These are phyloP conservation scores for Volvariella volvacea DNA, from an alignment of 1,284 basidiomycete genomes.

Conservation along the genomic window DNA sequence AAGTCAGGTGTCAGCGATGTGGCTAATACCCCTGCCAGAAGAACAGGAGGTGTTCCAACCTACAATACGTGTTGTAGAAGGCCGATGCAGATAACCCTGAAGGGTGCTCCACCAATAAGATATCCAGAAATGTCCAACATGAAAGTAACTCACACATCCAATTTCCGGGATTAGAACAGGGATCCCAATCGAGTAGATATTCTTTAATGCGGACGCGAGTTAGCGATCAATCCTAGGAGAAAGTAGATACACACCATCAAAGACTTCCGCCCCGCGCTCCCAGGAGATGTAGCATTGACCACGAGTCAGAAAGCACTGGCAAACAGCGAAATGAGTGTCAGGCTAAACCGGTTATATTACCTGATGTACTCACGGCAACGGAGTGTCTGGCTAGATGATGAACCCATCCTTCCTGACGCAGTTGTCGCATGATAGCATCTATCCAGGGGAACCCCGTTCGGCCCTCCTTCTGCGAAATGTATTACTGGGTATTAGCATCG, in stretches of 20 bases:
- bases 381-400: slow-evolving; percentile 43
- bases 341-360: neutral
- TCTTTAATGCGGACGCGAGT: slow-evolving; percentile 10
- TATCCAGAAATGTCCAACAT: neutral
- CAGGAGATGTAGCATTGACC: slow-evolving; percentile 50
- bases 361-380: slow-evolving; percentile 29
- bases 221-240: slow-evolving; percentile 5
- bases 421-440: slow-evolving; percentile 40
- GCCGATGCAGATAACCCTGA: slow-evolving; percentile 17
- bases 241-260: slow-evolving; percentile 23
- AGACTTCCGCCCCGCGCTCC: slow-evolving; percentile 49
- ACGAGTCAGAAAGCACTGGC: slow-evolving; percentile 38
- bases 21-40: neutral
- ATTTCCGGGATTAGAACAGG: slow-evolving; percentile 17
- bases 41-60: slow-evolving; percentile 11
- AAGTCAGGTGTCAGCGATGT: neutral
- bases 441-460: slow-evolving; percentile 43
- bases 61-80: slow-evolving; percentile 22
- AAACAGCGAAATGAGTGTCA: slow-evolving; percentile 1
- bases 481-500: too few relatives aligned
- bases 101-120: slow-evolving; percentile 6
- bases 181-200: slow-evolving; percentile 14
- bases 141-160: slow-evolving; percentile 17
- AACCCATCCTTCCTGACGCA: slow-evolving; percentile 36
- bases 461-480: slow-evolving; percentile 21